Conservation (phyloP, 1,284 basidiomycete genomes). For the Pholiota adiposa region DNA sequence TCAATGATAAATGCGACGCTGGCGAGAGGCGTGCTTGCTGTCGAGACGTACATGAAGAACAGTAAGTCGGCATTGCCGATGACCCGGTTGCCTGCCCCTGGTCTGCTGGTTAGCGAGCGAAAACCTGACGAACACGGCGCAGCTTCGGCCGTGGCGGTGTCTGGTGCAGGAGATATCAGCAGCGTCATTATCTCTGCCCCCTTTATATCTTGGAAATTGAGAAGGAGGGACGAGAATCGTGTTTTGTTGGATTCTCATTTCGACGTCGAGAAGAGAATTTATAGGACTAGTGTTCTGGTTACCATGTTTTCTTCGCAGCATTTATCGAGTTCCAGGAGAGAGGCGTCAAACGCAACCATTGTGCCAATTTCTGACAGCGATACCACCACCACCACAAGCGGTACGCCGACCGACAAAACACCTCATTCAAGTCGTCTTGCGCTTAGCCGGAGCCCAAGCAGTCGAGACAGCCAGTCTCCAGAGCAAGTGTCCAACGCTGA, state of each 20-base stretch:
- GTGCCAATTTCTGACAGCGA: constrained; percentile 1
- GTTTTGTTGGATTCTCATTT: constrained; percentile 56
- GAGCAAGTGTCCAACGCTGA: constrained; percentile 15
- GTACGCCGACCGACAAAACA: background rate
- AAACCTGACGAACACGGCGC: constrained; percentile 41
- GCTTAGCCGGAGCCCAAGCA: constrained; percentile 11
- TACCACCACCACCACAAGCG: constrained; percentile 1
- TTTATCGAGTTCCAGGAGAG: constrained; percentile 14
- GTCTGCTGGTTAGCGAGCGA: constrained; percentile 58
- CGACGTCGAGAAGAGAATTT: constrained; percentile 49
- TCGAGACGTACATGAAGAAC: constrained; percentile 74
- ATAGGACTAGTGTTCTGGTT: constrained; percentile 51
- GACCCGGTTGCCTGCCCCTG: constrained; percentile 67
- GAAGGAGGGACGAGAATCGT: constrained; percentile 59
- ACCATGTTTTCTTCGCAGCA: constrained; percentile 9
- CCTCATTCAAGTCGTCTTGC: constrained; percentile 12
- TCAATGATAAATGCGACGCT: constrained; percentile 84
- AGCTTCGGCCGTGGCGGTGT: constrained; percentile 4
- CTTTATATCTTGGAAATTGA: constrained; percentile 56
- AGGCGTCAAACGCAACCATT: constrained; percentile 22
- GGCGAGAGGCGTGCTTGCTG: constrained; percentile 67
- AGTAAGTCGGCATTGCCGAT: constrained; percentile 58
- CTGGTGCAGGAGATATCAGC: constrained; percentile 10
- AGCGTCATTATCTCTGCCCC: constrained; percentile 22
- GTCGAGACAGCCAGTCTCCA: constrained; percentile 2